Conservation (phyloP, 2,329 filamentous ascomycete genomes). For the Cladosporium phlei region DNA sequence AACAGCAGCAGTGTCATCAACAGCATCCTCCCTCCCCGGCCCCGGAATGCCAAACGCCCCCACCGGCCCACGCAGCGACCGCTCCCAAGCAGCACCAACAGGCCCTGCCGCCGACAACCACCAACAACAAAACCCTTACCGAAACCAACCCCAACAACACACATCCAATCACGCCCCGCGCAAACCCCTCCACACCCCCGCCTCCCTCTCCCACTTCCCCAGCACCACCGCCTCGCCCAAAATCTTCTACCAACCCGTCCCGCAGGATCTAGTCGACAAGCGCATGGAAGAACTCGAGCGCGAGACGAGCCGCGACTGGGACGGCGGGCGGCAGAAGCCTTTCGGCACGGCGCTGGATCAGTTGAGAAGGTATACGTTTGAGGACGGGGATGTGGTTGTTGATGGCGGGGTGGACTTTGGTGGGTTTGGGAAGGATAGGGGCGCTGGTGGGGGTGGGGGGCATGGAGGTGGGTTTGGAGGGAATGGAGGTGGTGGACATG, state of each 20-base stretch:
- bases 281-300: constrained; percentile 58
- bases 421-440: constrained; percentile 22
- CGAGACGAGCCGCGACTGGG: constrained; percentile 41
- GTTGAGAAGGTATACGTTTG: constrained; percentile 40
- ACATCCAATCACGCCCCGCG: background rate
- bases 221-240: constrained; percentile 59
- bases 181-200: constrained; percentile 14
- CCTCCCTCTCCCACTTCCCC: constrained; percentile 44
- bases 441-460: constrained; percentile 15
- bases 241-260: constrained; percentile 62
- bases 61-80: constrained; percentile 18
- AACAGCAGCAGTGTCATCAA: background rate
- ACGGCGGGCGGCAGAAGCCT: constrained; percentile 23
- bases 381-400: constrained; percentile 40
- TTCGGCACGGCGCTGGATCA: constrained; percentile 26
- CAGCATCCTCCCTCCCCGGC: constrained; percentile 12
- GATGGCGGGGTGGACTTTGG: constrained; percentile 37
- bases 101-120: background rate
- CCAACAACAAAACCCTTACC: background rate
- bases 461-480: constrained; percentile 16
- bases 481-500: constrained; percentile 19
- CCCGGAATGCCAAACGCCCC: constrained; percentile 25
- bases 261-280: constrained; percentile 57
- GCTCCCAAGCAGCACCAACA: constrained; percentile 3
- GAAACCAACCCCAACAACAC: no score